Conservation (phyloP, 129 eudicot species). For the Helichrysum umbraculigerum region DNA sequence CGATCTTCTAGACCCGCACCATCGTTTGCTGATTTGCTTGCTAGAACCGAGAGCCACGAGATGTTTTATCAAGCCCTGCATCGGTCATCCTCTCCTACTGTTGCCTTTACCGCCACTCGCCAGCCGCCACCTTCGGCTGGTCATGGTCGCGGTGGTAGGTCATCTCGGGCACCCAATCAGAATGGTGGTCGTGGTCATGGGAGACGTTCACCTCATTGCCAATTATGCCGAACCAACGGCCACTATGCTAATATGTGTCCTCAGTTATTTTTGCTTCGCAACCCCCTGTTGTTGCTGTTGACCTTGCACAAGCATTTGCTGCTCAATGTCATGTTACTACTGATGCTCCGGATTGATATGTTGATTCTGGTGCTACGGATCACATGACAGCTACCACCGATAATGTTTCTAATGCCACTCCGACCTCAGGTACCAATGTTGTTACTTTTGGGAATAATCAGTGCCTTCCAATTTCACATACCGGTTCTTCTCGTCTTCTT, state of each 20-base stretch:
- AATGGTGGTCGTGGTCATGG: conserved; percentile 3
- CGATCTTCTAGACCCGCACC: not conserved
- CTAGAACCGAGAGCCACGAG: conserved; percentile 1
- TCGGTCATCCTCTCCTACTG: not conserved
- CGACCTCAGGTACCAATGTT: not conserved
- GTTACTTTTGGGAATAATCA: not conserved
- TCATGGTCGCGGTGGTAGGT: not conserved
- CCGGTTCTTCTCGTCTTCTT: not conserved
- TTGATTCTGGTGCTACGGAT: conserved; percentile 1
- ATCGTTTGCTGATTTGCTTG: conserved; percentile 8
- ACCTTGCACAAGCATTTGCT: not conserved
- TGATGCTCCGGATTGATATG: not conserved
- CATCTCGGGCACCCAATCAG: not conserved
- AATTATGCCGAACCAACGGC: not conserved
- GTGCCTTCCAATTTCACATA: not conserved
- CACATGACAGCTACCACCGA: not conserved
- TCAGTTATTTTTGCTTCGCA: not conserved
- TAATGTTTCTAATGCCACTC: not conserved
- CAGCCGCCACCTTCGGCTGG: not conserved
- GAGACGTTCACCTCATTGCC: not conserved
- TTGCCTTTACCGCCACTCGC: not conserved
- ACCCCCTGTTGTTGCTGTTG: not conserved
- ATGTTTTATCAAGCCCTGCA: conserved; percentile 1
- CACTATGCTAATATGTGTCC: conserved; percentile 4
- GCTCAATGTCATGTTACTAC: not conserved